Percentiles rank a stretch among this genome's conserved stretches.
These are phyloP conservation scores for Odontarrhena argentea DNA, from an alignment of 345 rosid species.

Conservation along the genomic window DNA sequence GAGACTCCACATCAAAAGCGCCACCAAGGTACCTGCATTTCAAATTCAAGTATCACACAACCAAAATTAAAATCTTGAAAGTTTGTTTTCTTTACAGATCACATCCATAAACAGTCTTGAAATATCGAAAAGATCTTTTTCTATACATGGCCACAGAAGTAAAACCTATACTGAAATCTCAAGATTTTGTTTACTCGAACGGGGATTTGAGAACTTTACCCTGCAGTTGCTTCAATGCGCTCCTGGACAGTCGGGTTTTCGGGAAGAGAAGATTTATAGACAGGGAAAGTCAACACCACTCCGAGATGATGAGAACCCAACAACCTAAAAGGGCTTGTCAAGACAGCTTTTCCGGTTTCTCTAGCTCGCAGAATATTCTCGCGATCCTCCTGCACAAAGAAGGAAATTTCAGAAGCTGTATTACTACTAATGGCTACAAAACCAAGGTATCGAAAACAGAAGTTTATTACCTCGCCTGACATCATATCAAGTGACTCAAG, in stretches of 20 bases:
- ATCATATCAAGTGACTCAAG: slow-evolving; percentile 96
- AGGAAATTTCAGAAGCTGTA: slow-evolving; percentile 4
- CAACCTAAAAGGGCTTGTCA: slow-evolving; percentile 89
- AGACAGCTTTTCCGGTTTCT: slow-evolving; percentile 92
- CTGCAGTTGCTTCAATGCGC: slow-evolving; percentile 85
- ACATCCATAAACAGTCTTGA: too few species aligned
- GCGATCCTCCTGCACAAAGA: slow-evolving; percentile 73
- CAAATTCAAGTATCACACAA: slow-evolving; percentile 21
- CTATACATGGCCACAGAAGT: neutral
- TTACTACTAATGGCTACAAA: neutral
- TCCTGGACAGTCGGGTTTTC: slow-evolving; percentile 59
- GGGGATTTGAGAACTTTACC: slow-evolving; percentile 48
- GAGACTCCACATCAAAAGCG: slow-evolving; percentile 98
- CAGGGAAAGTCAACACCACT: slow-evolving; percentile 97
- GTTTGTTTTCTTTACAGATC: neutral
- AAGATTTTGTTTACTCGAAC: neutral
- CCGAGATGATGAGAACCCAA: slow-evolving; percentile 95
- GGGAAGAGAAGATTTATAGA: slow-evolving; percentile 84
- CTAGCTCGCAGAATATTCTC: slow-evolving; percentile 90
- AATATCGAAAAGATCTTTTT: neutral
- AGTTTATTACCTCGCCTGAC: slow-evolving; percentile 85
- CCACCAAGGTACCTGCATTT: slow-evolving; percentile 90
- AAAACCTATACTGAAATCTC: neutral
- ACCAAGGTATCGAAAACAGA: slow-evolving; percentile 6
- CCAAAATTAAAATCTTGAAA: neutral